Evolutionary conservation across 1,284 basidiomycete genomes (phyloP).

Genomic region (Cutaneotrichosporon mucoides): DNA sequence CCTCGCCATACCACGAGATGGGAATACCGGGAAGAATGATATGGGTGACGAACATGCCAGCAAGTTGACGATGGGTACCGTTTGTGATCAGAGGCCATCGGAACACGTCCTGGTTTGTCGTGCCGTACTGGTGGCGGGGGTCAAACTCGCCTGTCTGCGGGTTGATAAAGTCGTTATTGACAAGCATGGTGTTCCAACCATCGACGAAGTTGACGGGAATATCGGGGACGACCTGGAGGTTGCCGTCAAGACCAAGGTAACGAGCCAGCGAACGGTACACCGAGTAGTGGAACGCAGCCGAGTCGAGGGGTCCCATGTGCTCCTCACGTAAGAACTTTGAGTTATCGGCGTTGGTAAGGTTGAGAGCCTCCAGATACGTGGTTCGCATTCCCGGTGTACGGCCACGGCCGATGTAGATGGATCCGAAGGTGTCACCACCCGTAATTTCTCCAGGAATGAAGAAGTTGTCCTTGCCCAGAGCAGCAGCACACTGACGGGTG

Average conservation of each 20-base stretch:
- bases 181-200: conserved; percentile 84
- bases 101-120: conserved; percentile 88
- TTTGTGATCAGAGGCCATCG: conserved; percentile 82
- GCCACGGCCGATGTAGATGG: conserved; percentile 81
- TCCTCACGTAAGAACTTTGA: conserved; percentile 74
- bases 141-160: conserved; percentile 62
- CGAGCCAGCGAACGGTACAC: conserved; percentile 76
- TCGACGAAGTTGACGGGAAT: conserved; percentile 72
- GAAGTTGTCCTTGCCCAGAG: conserved; percentile 75
- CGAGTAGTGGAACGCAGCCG: conserved; percentile 84
- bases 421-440: conserved; percentile 84
- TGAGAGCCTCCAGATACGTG: conserved; percentile 62
- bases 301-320: conserved; percentile 63
- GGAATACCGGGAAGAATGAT: conserved; percentile 82
- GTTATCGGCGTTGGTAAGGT: conserved; percentile 55
- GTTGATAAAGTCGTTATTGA: conserved; percentile 80
- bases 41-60: conserved; percentile 71
- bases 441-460: conserved; percentile 87
- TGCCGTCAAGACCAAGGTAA: conserved; percentile 89
- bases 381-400: conserved; percentile 63
- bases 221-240: conserved; percentile 80
- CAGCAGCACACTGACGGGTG: conserved; percentile 67
- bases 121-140: conserved; percentile 81
- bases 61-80: conserved; percentile 67
- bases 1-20: conserved; percentile 81